phyloP scores from a whole-genome alignment of 1,284 basidiomycete genomes.

The Sanghuangporus sanghuang region DNA sequence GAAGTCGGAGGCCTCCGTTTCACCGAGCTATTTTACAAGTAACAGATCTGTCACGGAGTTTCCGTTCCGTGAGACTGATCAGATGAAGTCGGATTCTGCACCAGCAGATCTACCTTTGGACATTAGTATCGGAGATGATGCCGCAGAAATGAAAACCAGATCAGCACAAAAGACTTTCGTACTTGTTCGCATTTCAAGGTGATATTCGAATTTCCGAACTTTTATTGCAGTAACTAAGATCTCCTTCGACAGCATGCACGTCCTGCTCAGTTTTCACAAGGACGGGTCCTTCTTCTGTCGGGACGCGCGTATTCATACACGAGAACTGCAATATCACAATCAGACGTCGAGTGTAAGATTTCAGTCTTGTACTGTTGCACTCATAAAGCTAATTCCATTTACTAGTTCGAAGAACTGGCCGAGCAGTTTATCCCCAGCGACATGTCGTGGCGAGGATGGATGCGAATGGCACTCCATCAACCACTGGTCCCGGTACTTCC shows the following conservation, averaged over 20 bases:
- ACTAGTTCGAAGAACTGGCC: conserved; percentile 76
- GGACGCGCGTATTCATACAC: conserved; percentile 67
- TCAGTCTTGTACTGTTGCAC: conserved; percentile 1
- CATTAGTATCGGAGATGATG: conserved; percentile 37
- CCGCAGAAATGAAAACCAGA: conserved; percentile 72
- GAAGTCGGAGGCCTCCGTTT: neutral
- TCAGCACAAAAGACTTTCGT: conserved; percentile 83
- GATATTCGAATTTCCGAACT: conserved; percentile 26
- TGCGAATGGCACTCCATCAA: conserved; percentile 77
- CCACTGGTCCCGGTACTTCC: conserved; percentile 68
- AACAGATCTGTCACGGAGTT: neutral
- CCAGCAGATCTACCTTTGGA: conserved; percentile 1
- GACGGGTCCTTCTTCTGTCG: conserved; percentile 68
- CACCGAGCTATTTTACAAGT: neutral
- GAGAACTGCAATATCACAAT: conserved; percentile 78
- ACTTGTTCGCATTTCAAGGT: conserved; percentile 74
- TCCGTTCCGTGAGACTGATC: conserved; percentile 14
- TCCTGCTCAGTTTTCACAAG: conserved; percentile 66
- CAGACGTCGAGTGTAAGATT: conserved; percentile 78
- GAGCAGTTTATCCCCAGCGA: conserved; percentile 76
- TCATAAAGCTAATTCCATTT: conserved; percentile 9
- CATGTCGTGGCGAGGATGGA: conserved; percentile 73
- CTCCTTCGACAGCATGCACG: conserved; percentile 44
- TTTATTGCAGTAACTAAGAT: conserved; percentile 10
- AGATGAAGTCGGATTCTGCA: conserved; percentile 13